phyloP scores from a whole-genome alignment of 2,329 filamentous ascomycete genomes.

The Nakataea oryzae region DNA sequence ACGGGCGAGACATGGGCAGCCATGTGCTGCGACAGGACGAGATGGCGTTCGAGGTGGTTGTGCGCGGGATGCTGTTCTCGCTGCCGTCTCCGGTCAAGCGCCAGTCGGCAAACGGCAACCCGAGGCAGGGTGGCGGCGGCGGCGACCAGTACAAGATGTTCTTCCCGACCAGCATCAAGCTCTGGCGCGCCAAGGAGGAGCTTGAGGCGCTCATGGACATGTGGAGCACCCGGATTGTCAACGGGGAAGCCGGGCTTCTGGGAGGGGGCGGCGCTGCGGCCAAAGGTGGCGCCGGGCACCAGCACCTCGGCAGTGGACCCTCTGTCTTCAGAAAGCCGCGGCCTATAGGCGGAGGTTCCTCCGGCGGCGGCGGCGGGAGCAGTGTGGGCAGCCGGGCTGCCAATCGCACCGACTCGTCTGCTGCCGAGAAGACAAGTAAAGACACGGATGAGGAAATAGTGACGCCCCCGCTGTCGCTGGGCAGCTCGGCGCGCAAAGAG shows the following conservation, averaged over 20 bases:
- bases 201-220: slow-evolving; percentile 62
- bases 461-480: slow-evolving; percentile 40
- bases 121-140: slow-evolving; percentile 23
- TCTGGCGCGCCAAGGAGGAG: slow-evolving; percentile 80
- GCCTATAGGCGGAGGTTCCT: slow-evolving; percentile 1
- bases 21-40: slow-evolving; percentile 86
- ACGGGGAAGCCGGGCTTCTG: slow-evolving; percentile 43
- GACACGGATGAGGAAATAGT: slow-evolving; percentile 10
- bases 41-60: slow-evolving; percentile 84
- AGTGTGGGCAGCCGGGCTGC: slow-evolving; percentile 9
- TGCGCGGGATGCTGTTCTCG: slow-evolving; percentile 75
- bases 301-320: slow-evolving; percentile 32
- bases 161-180: slow-evolving; percentile 72
- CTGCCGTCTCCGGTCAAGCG: slow-evolving; percentile 79
- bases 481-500: slow-evolving; percentile 58
- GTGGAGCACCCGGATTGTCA: slow-evolving; percentile 53
- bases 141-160: slow-evolving; percentile 78
- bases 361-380: slow-evolving; percentile 6
- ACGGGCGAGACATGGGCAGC: slow-evolving; percentile 45
- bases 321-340: slow-evolving; percentile 36
- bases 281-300: slow-evolving; percentile 6
- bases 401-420: slow-evolving; percentile 10
- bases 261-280: slow-evolving; percentile 7
- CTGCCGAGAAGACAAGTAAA: slow-evolving; percentile 1
- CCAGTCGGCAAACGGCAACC: slow-evolving; percentile 37